phyloP scores from a whole-genome alignment of 2,329 filamentous ascomycete genomes.

The Diaporthe citri region DNA sequence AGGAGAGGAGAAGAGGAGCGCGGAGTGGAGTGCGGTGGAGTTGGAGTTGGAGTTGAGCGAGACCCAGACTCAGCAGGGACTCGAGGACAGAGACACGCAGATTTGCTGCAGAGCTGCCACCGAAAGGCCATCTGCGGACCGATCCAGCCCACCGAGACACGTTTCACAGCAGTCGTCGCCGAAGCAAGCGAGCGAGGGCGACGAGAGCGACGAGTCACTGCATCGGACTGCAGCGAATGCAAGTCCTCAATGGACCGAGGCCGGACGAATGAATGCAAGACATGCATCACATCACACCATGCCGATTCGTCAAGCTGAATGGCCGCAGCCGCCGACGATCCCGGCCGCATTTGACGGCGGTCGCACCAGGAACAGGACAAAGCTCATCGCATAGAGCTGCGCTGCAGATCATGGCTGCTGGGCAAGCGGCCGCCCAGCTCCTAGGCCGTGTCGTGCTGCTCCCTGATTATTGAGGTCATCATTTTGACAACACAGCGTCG shows the following conservation, averaged over 20 bases:
- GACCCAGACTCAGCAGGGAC: constrained; percentile 5
- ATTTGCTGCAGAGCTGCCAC: constrained; percentile 4
- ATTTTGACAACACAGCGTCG: constrained; percentile 27
- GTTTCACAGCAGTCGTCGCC: constrained; percentile 6
- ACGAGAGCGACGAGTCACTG: neutral
- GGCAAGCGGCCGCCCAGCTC: neutral
- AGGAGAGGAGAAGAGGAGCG: constrained; percentile 2
- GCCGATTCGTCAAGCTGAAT: constrained; percentile 10
- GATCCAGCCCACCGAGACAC: constrained; percentile 22
- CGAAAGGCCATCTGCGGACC: neutral
- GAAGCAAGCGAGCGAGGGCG: constrained; percentile 17
- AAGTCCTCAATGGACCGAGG: neutral
- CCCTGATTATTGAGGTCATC: constrained; percentile 26
- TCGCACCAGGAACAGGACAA: constrained; percentile 30
- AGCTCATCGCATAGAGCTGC: constrained; percentile 21
- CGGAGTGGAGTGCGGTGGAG: constrained; percentile 3
- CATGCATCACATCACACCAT: constrained; percentile 24
- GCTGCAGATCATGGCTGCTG: constrained; percentile 16
- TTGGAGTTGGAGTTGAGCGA: neutral
- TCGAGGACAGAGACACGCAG: neutral
- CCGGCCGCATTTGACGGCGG: neutral
- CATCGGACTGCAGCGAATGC: neutral
- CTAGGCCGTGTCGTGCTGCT: neutral
- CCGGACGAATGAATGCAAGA: constrained; percentile 4
- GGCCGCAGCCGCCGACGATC: constrained; percentile 19